Evolutionary conservation across 2,329 filamentous ascomycete genomes (phyloP).

Genomic region (Penicillium sp.): DNA sequence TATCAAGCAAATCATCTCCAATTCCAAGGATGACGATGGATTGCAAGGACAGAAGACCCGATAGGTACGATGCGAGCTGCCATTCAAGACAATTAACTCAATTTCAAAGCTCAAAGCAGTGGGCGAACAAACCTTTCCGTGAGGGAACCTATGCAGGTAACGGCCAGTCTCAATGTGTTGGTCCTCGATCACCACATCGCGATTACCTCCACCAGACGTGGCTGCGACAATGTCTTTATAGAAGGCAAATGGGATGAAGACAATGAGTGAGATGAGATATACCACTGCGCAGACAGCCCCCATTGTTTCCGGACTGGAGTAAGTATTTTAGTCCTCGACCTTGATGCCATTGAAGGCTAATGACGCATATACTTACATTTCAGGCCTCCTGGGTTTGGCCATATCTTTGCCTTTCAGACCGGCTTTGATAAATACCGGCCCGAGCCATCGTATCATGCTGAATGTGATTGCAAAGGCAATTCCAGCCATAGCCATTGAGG

Average conservation of each 20-base stretch:
- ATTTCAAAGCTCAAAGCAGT: neutral
- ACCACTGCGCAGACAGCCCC: slow-evolving; percentile 88
- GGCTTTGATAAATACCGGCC: slow-evolving; percentile 78
- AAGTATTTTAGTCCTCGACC: slow-evolving; percentile 7
- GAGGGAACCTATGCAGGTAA: slow-evolving; percentile 85
- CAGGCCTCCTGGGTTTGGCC: slow-evolving; percentile 67
- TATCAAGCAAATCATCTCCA: slow-evolving; percentile 94
- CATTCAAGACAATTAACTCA: slow-evolving; percentile 6
- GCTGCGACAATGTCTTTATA: slow-evolving; percentile 97
- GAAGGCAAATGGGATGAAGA: slow-evolving; percentile 95
- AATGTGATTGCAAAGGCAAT: slow-evolving; percentile 78
- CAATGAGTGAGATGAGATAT: slow-evolving; percentile 80
- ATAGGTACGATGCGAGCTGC: slow-evolving; percentile 88
- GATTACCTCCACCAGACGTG: slow-evolving; percentile 87
- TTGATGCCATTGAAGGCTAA: neutral
- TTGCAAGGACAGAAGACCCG: slow-evolving; percentile 88
- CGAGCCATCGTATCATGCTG: slow-evolving; percentile 88
- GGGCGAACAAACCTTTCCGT: slow-evolving; percentile 66
- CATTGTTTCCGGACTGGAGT: slow-evolving; percentile 79
- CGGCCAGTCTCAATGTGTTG: slow-evolving; percentile 75
- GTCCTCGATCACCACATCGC: slow-evolving; percentile 72
- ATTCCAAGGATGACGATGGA: slow-evolving; percentile 86
- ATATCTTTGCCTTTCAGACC: slow-evolving; percentile 88
- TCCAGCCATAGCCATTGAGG: slow-evolving; percentile 79
- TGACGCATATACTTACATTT: slow-evolving; percentile 56